phyloP scores from a whole-genome alignment of 345 rosid genomes.

The Carallia pectinifolia region DNA sequence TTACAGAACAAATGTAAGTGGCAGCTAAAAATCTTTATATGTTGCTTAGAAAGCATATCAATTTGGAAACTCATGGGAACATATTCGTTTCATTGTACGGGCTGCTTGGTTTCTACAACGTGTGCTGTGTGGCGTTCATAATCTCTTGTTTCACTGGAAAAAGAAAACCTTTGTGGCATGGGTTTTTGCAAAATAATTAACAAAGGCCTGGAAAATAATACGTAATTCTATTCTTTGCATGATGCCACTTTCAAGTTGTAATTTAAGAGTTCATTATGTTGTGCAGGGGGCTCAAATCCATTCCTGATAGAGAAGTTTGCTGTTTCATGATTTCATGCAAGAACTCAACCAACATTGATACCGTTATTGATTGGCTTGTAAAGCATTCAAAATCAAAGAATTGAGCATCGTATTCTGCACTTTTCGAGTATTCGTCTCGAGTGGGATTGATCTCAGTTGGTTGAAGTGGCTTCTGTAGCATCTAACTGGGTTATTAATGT shows the following conservation, averaged over 20 bases:
- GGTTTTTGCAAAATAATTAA: no score
- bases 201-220: no score
- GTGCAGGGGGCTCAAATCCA: constrained; percentile 59
- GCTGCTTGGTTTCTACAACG: no score
- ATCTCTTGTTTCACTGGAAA: neutral
- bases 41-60: neutral
- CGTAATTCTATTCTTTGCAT: neutral
- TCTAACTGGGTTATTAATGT: constrained; percentile 20
- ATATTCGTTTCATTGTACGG: no score
- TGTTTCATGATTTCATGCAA: constrained; percentile 78
- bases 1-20: constrained; percentile 58
- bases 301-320: constrained; percentile 62
- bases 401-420: constrained; percentile 26
- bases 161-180: no score
- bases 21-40: neutral
- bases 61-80: neutral
- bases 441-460: constrained; percentile 7
- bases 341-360: constrained; percentile 68
- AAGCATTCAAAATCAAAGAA: constrained; percentile 70
- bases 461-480: constrained; percentile 9
- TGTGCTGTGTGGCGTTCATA: no score
- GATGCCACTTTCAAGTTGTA: neutral
- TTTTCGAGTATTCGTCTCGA: neutral
- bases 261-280: neutral
- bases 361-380: constrained; percentile 71